Conservation (phyloP, 1,284 basidiomycete genomes). For the Pterulicium gracile region DNA sequence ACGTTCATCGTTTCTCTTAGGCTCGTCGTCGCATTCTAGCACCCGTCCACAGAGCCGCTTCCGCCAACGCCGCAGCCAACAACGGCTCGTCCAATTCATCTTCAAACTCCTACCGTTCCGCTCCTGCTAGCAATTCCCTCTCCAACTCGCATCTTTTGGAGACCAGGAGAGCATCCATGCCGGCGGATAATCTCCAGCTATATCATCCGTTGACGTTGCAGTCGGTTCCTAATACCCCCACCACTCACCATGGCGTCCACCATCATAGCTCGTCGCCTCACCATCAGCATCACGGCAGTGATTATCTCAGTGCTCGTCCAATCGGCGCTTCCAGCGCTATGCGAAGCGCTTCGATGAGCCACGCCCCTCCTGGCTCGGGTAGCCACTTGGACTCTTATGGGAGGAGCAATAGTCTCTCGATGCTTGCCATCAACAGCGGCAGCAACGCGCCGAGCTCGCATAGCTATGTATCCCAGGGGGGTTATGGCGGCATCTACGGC, state of each 20-base stretch:
- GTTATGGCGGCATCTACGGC: too few relatives aligned
- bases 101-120: constrained; percentile 26
- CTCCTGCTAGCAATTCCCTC: constrained; percentile 19
- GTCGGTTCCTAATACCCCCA: constrained; percentile 17
- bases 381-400: not conserved
- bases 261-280: not conserved
- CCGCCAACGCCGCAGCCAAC: constrained; percentile 52
- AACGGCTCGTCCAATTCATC: constrained; percentile 19
- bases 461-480: too few relatives aligned
- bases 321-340: not conserved
- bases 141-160: not conserved
- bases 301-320: not conserved
- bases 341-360: constrained; percentile 1
- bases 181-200: constrained; percentile 52
- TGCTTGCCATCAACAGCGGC: not conserved
- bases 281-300: not conserved
- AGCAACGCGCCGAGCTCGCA: not conserved
- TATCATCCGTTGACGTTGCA: constrained; percentile 69
- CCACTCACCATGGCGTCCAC: not conserved
- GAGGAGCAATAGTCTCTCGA: not conserved
- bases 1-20: constrained; percentile 23
- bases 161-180: constrained; percentile 18
- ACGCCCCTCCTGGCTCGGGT: not conserved
- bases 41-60: constrained; percentile 64
- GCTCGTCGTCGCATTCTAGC: constrained; percentile 74